Percentiles rank a stretch among this genome's conserved stretches.
Conservation (phyloP, 148 eudicot species). For the Rhododendron ovatum region DNA sequence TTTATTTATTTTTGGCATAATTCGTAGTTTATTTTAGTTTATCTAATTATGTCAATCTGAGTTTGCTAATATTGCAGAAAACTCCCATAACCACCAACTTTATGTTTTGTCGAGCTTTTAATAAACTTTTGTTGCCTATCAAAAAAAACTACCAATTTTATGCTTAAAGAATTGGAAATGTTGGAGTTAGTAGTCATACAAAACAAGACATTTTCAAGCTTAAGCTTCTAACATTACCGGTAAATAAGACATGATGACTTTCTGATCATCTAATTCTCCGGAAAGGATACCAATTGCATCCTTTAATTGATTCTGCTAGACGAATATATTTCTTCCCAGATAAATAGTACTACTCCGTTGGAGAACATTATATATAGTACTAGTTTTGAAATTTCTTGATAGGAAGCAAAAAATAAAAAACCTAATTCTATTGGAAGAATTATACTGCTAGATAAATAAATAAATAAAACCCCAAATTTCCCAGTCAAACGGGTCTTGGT, state of each 20-base stretch:
- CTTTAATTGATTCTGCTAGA: not conserved
- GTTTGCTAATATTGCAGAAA: not conserved
- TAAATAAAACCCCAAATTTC: not conserved
- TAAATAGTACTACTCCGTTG: not conserved
- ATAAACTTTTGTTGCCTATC: too few relatives aligned
- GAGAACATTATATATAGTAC: not conserved
- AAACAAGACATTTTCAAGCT: not conserved
- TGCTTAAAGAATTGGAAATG: not conserved
- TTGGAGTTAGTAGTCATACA: not conserved
- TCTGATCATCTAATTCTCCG: not conserved
- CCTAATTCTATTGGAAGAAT: not conserved
- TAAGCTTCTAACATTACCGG: not conserved
- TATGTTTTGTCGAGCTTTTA: not conserved
- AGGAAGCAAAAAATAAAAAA: not conserved
- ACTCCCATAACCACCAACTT: not conserved
- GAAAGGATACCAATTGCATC: not conserved
- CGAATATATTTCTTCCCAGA: not conserved
- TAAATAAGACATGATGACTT: not conserved
- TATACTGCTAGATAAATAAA: not conserved
- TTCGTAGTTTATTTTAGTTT: not conserved
- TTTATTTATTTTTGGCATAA: not conserved
- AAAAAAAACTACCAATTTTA: not conserved
- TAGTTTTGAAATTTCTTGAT: not conserved
- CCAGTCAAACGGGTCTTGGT: not conserved
- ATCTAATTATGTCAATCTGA: not conserved